Evolutionary conservation across 257 asterid genomes (phyloP).

Genomic region (Primulina eburnea): DNA sequence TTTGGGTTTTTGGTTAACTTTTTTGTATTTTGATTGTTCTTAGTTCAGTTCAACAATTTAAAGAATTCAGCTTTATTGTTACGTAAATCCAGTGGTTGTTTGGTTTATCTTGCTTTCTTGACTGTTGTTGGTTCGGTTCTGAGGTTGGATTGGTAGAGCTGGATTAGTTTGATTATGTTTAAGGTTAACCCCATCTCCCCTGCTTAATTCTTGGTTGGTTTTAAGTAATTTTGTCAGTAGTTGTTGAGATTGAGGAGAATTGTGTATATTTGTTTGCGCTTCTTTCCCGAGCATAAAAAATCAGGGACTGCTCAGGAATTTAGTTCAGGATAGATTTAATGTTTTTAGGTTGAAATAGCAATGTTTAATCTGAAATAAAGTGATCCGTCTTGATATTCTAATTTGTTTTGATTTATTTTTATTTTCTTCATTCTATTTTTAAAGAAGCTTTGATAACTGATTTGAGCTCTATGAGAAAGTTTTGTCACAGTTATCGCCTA

Average conservation of each 20-base stretch:
- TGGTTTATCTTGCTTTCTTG: background rate
- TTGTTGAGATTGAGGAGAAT: background rate
- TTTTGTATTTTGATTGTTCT: background rate
- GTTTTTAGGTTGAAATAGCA: background rate
- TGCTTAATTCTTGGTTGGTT: constrained; percentile 19
- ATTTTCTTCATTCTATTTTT: background rate
- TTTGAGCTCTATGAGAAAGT: background rate
- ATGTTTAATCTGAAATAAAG: background rate
- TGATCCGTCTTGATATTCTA: background rate
- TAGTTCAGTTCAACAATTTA: background rate
- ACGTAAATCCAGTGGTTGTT: background rate
- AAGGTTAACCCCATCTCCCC: background rate
- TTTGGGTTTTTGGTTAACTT: constrained; percentile 10
- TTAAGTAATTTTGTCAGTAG: background rate
- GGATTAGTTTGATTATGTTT: constrained; percentile 18
- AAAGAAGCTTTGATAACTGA: background rate
- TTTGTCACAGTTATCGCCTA: background rate
- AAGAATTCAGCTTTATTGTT: background rate
- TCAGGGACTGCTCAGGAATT: background rate
- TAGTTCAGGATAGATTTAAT: background rate
- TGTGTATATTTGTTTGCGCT: background rate
- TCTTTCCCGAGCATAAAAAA: background rate
- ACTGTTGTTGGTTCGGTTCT: background rate
- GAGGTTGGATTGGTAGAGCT: constrained; percentile 14
- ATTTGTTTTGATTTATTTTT: background rate